These are phyloP conservation scores for Suhomyces anneliseae DNA, from an alignment of 1,139 yeast genomes.

Conservation along the genomic window DNA sequence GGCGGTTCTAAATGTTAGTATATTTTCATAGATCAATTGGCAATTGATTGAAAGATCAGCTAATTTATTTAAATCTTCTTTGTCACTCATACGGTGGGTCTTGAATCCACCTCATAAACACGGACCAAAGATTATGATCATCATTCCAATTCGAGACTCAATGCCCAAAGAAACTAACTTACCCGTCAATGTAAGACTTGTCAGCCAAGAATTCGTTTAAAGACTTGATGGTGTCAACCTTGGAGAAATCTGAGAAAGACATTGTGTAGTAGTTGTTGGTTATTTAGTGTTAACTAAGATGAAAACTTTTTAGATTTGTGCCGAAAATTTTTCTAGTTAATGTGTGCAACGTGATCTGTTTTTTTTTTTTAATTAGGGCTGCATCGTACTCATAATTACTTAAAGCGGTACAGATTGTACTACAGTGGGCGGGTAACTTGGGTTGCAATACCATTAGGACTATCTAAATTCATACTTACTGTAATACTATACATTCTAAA, in stretches of 20 bases:
- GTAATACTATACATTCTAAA: neutral
- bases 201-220: slow-evolving; percentile 87
- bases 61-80: slow-evolving; percentile 51
- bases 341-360: slow-evolving; percentile 10
- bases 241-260: slow-evolving; percentile 81
- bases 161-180: slow-evolving; percentile 37
- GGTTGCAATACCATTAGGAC: neutral
- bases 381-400: slow-evolving; percentile 4
- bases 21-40: neutral
- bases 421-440: neutral
- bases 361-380: slow-evolving; percentile 9
- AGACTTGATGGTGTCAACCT: slow-evolving; percentile 77
- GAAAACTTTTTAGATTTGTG: slow-evolving; percentile 4
- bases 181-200: slow-evolving; percentile 94
- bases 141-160: slow-evolving; percentile 39
- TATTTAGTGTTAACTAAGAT: slow-evolving; percentile 3
- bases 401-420: neutral
- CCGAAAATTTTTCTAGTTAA: slow-evolving; percentile 7
- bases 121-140: slow-evolving; percentile 86
- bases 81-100: slow-evolving; percentile 93
- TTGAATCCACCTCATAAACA: slow-evolving; percentile 92
- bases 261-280: slow-evolving; percentile 29
- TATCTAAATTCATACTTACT: too few species aligned
- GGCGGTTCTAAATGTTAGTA: slow-evolving; percentile 57
- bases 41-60: slow-evolving; percentile 26